phyloP scores from a whole-genome alignment of 2,329 filamentous ascomycete genomes.

The Ophiognomonia clavigignenti-juglandacearum region DNA sequence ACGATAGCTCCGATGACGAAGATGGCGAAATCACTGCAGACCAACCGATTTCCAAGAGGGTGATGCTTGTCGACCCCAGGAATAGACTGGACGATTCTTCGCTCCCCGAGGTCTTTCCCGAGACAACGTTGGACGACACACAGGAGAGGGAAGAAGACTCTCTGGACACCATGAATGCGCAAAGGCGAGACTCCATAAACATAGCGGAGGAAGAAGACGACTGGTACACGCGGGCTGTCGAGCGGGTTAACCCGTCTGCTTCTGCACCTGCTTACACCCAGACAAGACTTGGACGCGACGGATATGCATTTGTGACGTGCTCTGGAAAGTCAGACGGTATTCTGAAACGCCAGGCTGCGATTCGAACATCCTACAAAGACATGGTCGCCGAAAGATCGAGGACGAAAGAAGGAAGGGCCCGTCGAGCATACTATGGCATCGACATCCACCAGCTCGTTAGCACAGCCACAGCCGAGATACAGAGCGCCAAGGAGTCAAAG shows the following conservation, averaged over 20 bases:
- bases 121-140: not conserved
- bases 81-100: conserved; percentile 17
- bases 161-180: not conserved
- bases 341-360: conserved; percentile 44
- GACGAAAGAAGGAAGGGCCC: conserved; percentile 62
- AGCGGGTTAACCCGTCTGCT: conserved; percentile 18
- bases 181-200: not conserved
- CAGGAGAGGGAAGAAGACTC: not conserved
- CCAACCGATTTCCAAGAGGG: conserved; percentile 31
- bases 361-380: conserved; percentile 54
- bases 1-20: conserved; percentile 36
- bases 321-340: conserved; percentile 54
- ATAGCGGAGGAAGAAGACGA: conserved; percentile 11
- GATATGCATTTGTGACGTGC: conserved; percentile 47
- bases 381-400: conserved; percentile 64
- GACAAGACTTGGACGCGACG: conserved; percentile 15
- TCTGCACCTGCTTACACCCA: conserved; percentile 8
- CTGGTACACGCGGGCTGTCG: conserved; percentile 19
- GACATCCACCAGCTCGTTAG: conserved; percentile 82
- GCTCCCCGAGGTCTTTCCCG: conserved; percentile 1
- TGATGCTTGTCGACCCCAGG: conserved; percentile 32
- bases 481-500: conserved; percentile 25
- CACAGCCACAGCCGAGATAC: conserved; percentile 58
- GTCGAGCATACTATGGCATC: conserved; percentile 82
- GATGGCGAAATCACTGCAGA: conserved; percentile 17